A percentile compares a stretch with the other conserved stretches of the same genome.
These are phyloP conservation scores for Stachybotrys echinatus DNA, from an alignment of 2,329 filamentous ascomycete genomes.

Conservation along the genomic window DNA sequence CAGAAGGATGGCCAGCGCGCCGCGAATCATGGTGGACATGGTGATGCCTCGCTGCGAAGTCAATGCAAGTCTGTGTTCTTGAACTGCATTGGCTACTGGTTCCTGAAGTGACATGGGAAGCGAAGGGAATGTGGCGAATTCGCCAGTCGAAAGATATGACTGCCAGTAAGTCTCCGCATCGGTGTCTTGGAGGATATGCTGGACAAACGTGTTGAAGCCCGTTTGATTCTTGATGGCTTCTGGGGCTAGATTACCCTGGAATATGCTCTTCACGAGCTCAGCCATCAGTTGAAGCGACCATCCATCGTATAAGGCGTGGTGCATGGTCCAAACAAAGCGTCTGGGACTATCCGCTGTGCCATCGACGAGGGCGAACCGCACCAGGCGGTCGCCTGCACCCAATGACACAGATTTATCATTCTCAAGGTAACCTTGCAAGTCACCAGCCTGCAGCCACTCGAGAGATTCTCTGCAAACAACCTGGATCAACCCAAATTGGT, in stretches of 20 bases:
- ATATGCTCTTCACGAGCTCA: constrained; percentile 3
- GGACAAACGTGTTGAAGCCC: constrained; percentile 1
- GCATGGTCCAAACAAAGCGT: constrained; percentile 16
- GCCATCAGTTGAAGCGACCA: constrained; percentile 12
- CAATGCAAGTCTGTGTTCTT: constrained; percentile 1
- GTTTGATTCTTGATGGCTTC: no score
- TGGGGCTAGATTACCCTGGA: constrained; percentile 2
- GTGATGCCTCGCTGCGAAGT: constrained; percentile 5
- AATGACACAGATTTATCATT: constrained; percentile 4
- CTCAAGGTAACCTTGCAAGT: constrained; percentile 2
- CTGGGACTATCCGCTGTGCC: neutral
- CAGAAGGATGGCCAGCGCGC: constrained; percentile 20
- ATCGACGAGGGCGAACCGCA: constrained; percentile 5
- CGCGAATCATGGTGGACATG: constrained; percentile 14
- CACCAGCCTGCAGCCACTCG: constrained; percentile 1
- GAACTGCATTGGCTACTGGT: neutral
- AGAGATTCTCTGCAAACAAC: constrained; percentile 1
- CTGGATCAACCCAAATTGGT: neutral
- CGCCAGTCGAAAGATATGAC: neutral
- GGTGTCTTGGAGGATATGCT: neutral
- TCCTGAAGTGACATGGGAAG: neutral
- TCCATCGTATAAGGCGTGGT: constrained; percentile 21
- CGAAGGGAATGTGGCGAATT: constrained; percentile 5
- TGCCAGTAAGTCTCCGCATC: constrained; percentile 5
- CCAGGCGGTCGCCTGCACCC: constrained; percentile 4